phyloP scores from a whole-genome alignment of 176 grass and related monocot genomes.

The Carex cristatella region DNA sequence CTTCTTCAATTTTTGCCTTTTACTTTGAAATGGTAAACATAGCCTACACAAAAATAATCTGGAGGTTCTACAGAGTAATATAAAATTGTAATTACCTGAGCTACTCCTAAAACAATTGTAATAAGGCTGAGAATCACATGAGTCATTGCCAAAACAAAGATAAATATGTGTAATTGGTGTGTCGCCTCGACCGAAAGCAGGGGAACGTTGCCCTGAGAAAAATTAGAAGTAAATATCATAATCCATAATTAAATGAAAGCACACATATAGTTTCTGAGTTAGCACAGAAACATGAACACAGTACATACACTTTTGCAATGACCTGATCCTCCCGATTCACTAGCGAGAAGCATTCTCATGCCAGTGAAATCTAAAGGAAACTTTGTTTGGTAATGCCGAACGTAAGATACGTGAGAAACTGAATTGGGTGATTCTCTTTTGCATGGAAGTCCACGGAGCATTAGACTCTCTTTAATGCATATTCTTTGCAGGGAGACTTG shows the following conservation, averaged over 20 bases:
- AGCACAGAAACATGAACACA: not conserved
- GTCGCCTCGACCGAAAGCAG: conserved; percentile 55
- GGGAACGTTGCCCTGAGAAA: conserved; percentile 54
- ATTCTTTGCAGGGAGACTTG: conserved; percentile 26
- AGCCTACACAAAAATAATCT: not conserved
- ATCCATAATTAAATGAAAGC: not conserved
- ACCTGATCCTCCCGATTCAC: not conserved
- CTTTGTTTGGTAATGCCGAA: not conserved
- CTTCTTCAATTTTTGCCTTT: not conserved
- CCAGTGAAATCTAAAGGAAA: not conserved
- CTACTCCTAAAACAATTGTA: conserved; percentile 59
- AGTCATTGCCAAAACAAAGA: conserved; percentile 63
- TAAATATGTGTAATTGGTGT: conserved; percentile 89
- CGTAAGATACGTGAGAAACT: not conserved
- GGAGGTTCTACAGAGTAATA: not conserved
- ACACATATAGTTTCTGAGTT: not conserved
- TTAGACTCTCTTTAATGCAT: conserved; percentile 25
- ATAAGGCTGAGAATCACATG: conserved; percentile 69
- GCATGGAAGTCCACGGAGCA: conserved; percentile 36
- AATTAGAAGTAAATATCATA: not conserved
- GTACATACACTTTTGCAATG: conserved; percentile 26
- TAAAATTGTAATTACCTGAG: conserved; percentile 36
- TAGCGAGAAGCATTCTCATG: conserved; percentile 16
- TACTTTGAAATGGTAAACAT: not conserved
- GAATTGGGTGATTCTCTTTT: not conserved